Conservation (phyloP, 148 eudicot genomes). For the Salicornia ramosissima region DNA sequence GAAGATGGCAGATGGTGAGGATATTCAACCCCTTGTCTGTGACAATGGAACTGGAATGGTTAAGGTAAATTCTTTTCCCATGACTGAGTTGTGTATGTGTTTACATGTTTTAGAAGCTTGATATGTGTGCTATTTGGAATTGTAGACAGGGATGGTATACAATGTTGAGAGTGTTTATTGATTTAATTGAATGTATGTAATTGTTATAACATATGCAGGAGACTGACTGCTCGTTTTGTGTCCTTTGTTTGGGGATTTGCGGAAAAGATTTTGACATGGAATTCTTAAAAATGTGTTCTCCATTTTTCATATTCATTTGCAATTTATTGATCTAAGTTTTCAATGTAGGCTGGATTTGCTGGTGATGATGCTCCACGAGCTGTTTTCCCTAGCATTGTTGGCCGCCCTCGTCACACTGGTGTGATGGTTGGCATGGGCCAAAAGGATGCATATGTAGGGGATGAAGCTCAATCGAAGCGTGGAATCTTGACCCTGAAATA, state of each 20-base stretch:
- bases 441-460: constrained; percentile 80
- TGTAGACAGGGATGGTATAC: not conserved
- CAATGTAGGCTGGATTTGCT: constrained; percentile 67
- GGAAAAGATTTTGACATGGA: not conserved
- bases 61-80: constrained; percentile 24
- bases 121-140: not conserved
- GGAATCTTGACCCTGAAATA: constrained; percentile 70
- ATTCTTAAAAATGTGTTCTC: not conserved
- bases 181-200: not conserved
- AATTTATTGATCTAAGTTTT: constrained; percentile 9
- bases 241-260: not conserved
- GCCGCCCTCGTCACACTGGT: constrained; percentile 78
- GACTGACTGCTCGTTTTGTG: not conserved
- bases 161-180: not conserved
- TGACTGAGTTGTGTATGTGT: not conserved
- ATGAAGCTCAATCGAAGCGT: constrained; percentile 75
- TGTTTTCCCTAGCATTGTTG: constrained; percentile 77
- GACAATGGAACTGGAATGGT: constrained; percentile 52
- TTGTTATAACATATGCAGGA: not conserved
- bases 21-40: constrained; percentile 48
- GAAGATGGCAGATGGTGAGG: constrained; percentile 43
- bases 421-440: constrained; percentile 92
- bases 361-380: constrained; percentile 89
- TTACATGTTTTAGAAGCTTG: too few species aligned
- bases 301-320: not conserved